Base-by-base conservation (phyloP, 2,329 filamentous ascomycete species). In the Colletotrichum eremochloae region DNA sequence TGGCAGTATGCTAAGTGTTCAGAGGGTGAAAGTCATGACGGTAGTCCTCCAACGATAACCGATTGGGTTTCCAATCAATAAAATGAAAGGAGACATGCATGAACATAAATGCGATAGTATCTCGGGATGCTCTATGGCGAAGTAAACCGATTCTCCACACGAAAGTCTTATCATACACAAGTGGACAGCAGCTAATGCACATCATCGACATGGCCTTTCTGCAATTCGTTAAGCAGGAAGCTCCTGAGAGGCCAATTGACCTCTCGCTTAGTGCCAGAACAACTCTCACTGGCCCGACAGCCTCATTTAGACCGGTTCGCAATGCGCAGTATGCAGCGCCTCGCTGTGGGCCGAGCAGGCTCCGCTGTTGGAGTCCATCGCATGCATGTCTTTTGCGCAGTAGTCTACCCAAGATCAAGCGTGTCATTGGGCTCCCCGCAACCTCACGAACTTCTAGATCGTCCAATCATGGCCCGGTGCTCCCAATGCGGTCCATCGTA, bases 261-360 rank as follows among this genome's bases (percentile, higher is more conserved):
- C 33, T n/a, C 33, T 40, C 55, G n/a, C 12, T 40, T 15, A 1
- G 29, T 12, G 12, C 12, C 11, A 40, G n/a, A 24, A 8, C 20
- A 1, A 9, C 36, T 8, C 20, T 40, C 12, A 40, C n/a, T 57
- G 55, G 55, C 18, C n/a, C 55, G 36, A 57, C 55, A 40, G 55
- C 55, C 55, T 57, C 36, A 18, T 29, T 18, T 5, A 29, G 5
- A 14, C 12, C 12, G 12, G n/a, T 8, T 40, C 31, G 31, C 33
- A 6, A n/a, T 40, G 36, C 36, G 55, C 55, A 40, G 55, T n/a
- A 29, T 40, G 36, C 55, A 57, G 29, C 36, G 55, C 55, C 55
- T 40, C 36, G 33, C 33, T n/a, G 33, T 57, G 55, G 12, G 52
- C 20, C 14, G 52, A n/a, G 31, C 18, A 12, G 52, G 6, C 52